Conservation (phyloP, 106 monocot species). For the Dendrobium chrysotoxum region DNA sequence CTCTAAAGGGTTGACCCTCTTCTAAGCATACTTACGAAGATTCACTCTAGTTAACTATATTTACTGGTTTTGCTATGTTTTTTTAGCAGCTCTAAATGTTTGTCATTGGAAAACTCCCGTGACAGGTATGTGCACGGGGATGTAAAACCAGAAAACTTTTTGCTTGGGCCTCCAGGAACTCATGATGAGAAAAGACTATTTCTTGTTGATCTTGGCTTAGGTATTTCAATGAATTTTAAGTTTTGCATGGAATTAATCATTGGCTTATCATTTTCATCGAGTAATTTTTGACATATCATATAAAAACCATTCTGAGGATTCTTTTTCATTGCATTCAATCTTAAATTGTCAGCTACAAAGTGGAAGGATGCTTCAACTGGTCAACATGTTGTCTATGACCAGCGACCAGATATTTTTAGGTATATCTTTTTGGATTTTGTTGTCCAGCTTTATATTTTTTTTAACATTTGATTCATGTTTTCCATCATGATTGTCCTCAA, state of each 20-base stretch:
- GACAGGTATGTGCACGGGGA: slow-evolving; percentile 94
- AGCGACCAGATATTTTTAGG: slow-evolving; percentile 87
- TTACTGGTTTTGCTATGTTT: not conserved
- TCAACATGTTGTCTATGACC: slow-evolving; percentile 74
- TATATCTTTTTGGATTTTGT: not conserved
- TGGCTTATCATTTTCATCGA: not conserved
- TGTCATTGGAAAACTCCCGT: slow-evolving; percentile 1
- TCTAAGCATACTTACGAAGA: not conserved
- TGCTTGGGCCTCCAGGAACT: slow-evolving; percentile 81
- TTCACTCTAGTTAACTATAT: not conserved
- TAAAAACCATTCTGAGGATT: not conserved
- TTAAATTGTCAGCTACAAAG: slow-evolving; percentile 47
- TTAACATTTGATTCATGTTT: slow-evolving; percentile 1
- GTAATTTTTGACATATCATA: not conserved
- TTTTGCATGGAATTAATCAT: not conserved
- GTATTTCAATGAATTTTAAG: slow-evolving; percentile 20
- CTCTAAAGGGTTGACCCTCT: slow-evolving; percentile 48
- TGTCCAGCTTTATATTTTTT: not conserved
- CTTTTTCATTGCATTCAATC: not conserved
- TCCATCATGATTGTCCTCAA: not conserved
- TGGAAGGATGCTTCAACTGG: slow-evolving; percentile 61
- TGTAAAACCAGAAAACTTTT: slow-evolving; percentile 96
- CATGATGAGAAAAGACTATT: slow-evolving; percentile 87
- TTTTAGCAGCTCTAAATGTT: not conserved
- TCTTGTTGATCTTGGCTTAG: slow-evolving; percentile 96